Percentiles rank a stretch among this genome's conserved stretches.
phyloP scores from a whole-genome alignment of 2,329 filamentous ascomycete species.

The Pseudogymnoascus pannorum region DNA sequence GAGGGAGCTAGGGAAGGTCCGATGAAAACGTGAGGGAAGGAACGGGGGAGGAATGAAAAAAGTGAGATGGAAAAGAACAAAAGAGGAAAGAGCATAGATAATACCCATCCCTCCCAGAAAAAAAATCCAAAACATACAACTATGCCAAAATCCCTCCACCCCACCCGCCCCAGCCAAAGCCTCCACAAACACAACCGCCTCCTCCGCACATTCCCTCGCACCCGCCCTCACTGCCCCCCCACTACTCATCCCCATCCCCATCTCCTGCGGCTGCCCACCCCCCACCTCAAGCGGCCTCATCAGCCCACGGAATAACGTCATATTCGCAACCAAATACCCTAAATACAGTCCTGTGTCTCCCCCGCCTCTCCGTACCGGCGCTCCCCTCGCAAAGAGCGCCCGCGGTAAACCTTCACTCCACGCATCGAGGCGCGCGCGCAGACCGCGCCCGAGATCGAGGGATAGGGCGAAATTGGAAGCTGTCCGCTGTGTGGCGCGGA shows the following conservation, averaged over 20 bases:
- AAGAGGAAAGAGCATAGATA: conserved; percentile 1
- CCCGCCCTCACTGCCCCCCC: conserved; percentile 23
- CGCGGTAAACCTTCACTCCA: conserved; percentile 29
- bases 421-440: conserved; percentile 24
- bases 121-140: conserved; percentile 1
- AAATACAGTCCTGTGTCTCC: conserved; percentile 28
- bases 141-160: conserved; percentile 28
- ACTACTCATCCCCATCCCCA: not conserved
- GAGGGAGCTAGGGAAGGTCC: not conserved
- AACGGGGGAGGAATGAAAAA: not conserved
- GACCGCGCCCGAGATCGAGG: conserved; percentile 24
- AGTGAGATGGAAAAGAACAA: not conserved
- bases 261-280: not conserved
- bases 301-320: conserved; percentile 30
- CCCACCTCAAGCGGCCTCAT: conserved; percentile 26
- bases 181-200: conserved; percentile 28
- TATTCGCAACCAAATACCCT: conserved; percentile 30
- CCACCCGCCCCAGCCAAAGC: conserved; percentile 22
- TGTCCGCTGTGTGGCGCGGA: conserved; percentile 26
- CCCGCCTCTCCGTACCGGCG: conserved; percentile 16
- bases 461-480: conserved; percentile 26
- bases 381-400: conserved; percentile 16
- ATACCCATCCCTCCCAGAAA: not conserved
- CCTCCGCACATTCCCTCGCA: conserved; percentile 26
- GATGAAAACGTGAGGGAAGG: not conserved